Base-by-base conservation (phyloP, 148 eudicot species). In the Oxyria digyna region DNA sequence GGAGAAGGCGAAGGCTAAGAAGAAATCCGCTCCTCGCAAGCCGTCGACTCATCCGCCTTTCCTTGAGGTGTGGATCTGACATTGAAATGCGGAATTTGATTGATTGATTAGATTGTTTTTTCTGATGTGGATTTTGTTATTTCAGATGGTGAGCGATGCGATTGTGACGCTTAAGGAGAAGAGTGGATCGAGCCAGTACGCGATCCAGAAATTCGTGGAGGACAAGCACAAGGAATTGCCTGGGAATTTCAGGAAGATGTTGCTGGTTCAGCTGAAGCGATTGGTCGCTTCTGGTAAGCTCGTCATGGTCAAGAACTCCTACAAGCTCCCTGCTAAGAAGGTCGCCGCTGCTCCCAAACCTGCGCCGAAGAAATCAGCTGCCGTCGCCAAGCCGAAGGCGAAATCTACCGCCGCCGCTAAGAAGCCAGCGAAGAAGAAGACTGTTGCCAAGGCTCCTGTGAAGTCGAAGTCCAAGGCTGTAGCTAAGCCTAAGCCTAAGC, bases 61-160 rank as follows among this genome's bases (percentile, higher is more conserved):
- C 62, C 69, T 35, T 27, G 73, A 76, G 80, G 83, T 80, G 67
- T 62, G 1, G 17, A 45, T 33, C 31, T 50, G 13, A 23, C 1
- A 2, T 8, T 20, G 17, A 35, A 66, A 66, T 41, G 65, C 6
- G 1, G 37, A 57, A 26, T 57, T 31, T 62, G 45, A 31, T 21
- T 26, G n/a, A 24, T 67, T 24, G 50, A 17, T 43, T 21, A n/a
- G 8, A n/a, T 45, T 17, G 18, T 10, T 69, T 31, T n/a, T 31
- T 38, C 38, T 43, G 68, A 71, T 62, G 54, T 62, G 54, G 24
- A 62, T 45, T 68, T 59, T 9, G 3, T 59, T 17, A 17, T 27
- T 68, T 54, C 59, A 80, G 83, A 80, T 80, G 83, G 74, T 80
- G 8, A 70, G 68, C 48, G 83, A 80, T 35, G 83, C 83, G 10